Conservation (phyloP, 371 early-diverging fungal genomes). For the Phascolomyces articulosus region DNA sequence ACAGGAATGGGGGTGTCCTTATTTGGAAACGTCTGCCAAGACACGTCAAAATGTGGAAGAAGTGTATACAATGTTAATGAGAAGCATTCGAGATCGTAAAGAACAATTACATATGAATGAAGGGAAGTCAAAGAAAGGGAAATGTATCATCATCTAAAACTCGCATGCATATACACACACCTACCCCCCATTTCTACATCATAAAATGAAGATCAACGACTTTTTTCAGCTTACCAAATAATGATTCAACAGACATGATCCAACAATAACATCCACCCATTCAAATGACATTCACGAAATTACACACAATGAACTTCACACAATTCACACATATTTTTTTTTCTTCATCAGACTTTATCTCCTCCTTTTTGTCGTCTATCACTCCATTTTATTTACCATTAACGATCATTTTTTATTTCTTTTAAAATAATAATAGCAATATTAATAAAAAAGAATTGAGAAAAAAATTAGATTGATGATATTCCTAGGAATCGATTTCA, state of each 20-base stretch:
- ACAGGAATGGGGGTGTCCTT: constrained; percentile 77
- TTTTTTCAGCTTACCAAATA: too few species aligned
- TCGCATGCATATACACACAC: background rate
- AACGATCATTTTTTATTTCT: background rate
- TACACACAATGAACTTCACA: too few species aligned
- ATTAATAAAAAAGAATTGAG: too few species aligned
- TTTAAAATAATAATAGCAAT: background rate
- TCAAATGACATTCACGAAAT: too few species aligned
- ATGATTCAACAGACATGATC: too few species aligned
- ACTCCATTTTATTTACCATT: background rate
- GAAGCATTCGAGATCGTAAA: constrained; percentile 32
- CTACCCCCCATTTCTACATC: background rate
- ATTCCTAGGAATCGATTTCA: too few species aligned
- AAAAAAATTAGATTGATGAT: too few species aligned
- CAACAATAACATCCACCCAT: background rate
- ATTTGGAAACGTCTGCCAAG: constrained; percentile 86
- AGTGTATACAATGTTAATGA: constrained; percentile 73
- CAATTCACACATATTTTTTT: constrained; percentile 2
- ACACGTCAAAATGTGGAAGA: constrained; percentile 83
- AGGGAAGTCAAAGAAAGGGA: constrained; percentile 28
- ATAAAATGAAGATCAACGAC: too few species aligned
- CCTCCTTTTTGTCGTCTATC: background rate
- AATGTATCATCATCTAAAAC: constrained; percentile 24
- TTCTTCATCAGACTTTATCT: background rate
- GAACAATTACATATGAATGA: constrained; percentile 25